These are phyloP conservation scores for Nelumbo lutea DNA, from an alignment of 164 flowering plant species.

Conservation along the genomic window DNA sequence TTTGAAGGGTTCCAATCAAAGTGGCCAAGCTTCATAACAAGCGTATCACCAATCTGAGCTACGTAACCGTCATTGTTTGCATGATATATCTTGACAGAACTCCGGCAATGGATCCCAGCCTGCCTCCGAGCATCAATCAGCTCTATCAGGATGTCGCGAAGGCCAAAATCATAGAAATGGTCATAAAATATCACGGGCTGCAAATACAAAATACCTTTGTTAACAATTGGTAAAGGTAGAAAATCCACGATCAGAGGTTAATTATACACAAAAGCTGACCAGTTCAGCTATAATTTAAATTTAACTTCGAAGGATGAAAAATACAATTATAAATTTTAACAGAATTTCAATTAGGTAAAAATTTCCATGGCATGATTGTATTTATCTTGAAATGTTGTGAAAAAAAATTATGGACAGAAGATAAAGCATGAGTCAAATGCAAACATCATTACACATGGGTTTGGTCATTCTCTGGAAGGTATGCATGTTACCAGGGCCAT, in stretches of 20 bases:
- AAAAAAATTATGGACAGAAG: no score
- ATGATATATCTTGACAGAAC: constrained; percentile 49
- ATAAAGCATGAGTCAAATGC: no score
- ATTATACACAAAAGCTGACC: background rate
- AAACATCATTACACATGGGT: no score
- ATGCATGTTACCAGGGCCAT: no score
- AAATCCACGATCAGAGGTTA: background rate
- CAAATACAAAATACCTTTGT: constrained; percentile 9
- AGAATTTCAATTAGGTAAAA: background rate
- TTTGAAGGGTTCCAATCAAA: constrained; percentile 61
- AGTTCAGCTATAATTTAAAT: background rate
- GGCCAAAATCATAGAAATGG: constrained; percentile 61
- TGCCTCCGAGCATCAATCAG: constrained; percentile 43
- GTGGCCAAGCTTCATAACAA: constrained; percentile 56
- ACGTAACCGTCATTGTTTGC: constrained; percentile 56
- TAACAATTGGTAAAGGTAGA: background rate
- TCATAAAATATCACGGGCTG: constrained; percentile 64
- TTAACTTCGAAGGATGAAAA: background rate
- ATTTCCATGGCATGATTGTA: background rate
- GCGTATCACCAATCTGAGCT: constrained; percentile 45
- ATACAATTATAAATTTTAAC: no score
- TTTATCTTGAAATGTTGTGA: no score
- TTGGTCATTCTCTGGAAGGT: no score
- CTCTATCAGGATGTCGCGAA: constrained; percentile 45
- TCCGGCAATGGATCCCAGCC: constrained; percentile 53